Percentiles rank a stretch among this genome's conserved stretches.
phyloP scores from a whole-genome alignment of 1,139 yeast genomes.

The Suhomyces wounanorum region DNA sequence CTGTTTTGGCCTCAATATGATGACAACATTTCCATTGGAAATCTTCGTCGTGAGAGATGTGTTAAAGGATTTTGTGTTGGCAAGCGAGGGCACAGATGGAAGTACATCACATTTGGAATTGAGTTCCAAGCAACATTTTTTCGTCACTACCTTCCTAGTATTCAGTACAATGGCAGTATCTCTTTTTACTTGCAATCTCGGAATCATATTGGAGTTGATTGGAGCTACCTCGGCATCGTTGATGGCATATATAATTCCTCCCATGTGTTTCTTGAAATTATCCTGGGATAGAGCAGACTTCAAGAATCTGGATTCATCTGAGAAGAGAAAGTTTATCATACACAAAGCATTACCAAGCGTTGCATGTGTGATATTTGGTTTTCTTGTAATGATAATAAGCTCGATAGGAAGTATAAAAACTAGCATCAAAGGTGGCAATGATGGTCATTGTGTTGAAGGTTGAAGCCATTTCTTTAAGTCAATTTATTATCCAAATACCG shows the following conservation, averaged over 20 bases:
- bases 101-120: constrained; percentile 45
- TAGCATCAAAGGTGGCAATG: constrained; percentile 38
- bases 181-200: constrained; percentile 81
- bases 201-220: constrained; percentile 82
- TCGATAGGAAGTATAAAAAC: constrained; percentile 68
- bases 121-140: constrained; percentile 53
- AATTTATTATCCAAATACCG: neutral
- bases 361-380: constrained; percentile 70
- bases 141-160: constrained; percentile 69
- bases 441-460: constrained; percentile 42
- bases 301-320: constrained; percentile 30
- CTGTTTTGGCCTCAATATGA: constrained; percentile 92
- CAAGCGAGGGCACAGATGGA: constrained; percentile 22
- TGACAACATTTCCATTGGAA: constrained; percentile 90
- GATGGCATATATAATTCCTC: constrained; percentile 92
- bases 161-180: constrained; percentile 75
- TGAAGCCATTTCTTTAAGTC: constrained; percentile 9
- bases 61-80: constrained; percentile 58
- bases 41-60: constrained; percentile 90
- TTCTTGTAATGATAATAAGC: constrained; percentile 74
- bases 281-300: constrained; percentile 52
- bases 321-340: constrained; percentile 31
- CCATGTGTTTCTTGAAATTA: constrained; percentile 73
- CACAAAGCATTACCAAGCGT: constrained; percentile 53
- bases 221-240: constrained; percentile 93